A percentile compares a stretch with the other conserved stretches of the same genome.
Conservation (phyloP, 1,284 basidiomycete genomes). For the Ustilago lituana region DNA sequence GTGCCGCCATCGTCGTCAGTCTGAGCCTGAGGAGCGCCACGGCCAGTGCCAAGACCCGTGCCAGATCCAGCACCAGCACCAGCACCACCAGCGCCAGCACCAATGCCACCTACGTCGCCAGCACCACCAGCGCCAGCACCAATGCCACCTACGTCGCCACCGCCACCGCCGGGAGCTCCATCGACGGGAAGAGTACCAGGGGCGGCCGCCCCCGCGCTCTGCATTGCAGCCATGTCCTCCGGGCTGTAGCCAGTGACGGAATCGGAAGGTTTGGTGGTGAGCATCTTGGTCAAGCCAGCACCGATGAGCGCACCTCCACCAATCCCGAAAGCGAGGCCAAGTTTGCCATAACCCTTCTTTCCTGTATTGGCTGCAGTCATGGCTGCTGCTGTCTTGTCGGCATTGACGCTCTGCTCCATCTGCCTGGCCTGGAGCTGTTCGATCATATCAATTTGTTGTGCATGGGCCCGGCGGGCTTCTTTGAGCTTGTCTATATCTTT, state of each 20-base stretch:
- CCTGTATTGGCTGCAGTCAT: not conserved
- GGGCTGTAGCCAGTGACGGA: conserved; percentile 13
- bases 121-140: not conserved
- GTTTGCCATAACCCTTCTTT: conserved; percentile 11
- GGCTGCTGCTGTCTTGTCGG: not conserved
- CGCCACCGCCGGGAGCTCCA: conserved; percentile 3
- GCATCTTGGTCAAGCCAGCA: conserved; percentile 16
- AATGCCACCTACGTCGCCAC: not conserved
- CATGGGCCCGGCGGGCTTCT: not conserved
- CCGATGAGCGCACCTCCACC: conserved; percentile 10
- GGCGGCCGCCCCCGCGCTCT: conserved; percentile 20
- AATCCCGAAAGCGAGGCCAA: not conserved
- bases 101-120: not conserved
- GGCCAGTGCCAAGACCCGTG: too few relatives aligned
- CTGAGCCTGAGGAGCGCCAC: not conserved
- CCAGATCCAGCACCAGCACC: too few relatives aligned
- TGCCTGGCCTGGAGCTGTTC: conserved; percentile 18
- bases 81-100: not conserved
- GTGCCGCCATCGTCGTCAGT: not conserved
- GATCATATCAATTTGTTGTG: conserved; percentile 22
- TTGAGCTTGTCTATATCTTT: conserved; percentile 6
- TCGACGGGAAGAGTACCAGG: conserved; percentile 16
- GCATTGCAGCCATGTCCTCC: conserved; percentile 21
- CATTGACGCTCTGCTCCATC: conserved; percentile 4
- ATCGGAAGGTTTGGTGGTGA: conserved; percentile 38